A percentile compares a stretch with the other conserved stretches of the same genome.
Evolutionary conservation across 1,284 basidiomycete genomes (phyloP).

Genomic region (Termitomyces sp.): DNA sequence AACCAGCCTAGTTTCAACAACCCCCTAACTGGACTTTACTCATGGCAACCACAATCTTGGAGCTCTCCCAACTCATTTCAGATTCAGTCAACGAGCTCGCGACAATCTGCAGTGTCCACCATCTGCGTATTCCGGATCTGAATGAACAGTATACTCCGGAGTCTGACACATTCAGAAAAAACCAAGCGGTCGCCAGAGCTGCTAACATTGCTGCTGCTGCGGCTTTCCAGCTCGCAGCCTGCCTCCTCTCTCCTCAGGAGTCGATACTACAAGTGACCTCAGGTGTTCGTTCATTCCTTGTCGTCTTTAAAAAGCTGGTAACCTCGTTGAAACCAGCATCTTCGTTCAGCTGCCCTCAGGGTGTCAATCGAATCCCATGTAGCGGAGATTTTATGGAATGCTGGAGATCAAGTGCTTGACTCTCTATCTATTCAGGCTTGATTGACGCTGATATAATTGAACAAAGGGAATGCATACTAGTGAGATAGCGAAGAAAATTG

Average conservation of each 20-base stretch:
- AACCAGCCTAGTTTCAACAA: not conserved
- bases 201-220: conserved; percentile 24
- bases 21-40: not conserved
- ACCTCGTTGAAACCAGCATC: conserved; percentile 13
- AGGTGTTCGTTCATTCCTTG: conserved; percentile 10
- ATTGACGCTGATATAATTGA: not conserved
- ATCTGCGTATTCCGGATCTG: conserved; percentile 10
- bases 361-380: conserved; percentile 27
- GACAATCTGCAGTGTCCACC: not conserved
- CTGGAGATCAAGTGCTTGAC: conserved; percentile 18
- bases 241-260: conserved; percentile 20
- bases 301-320: not conserved
- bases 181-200: conserved; percentile 10
- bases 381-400: conserved; percentile 30
- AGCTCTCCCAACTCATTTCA: conserved; percentile 12
- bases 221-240: conserved; percentile 25
- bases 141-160: conserved; percentile 9
- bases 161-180: conserved; percentile 9
- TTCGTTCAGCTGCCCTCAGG: conserved; percentile 20
- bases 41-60: conserved; percentile 9
- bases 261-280: conserved; percentile 18
- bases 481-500: conserved; percentile 27
- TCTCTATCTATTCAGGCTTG: not conserved
- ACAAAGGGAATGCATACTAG: conserved; percentile 27
- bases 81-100: conserved; percentile 6